These are phyloP conservation scores for Trichoderma sp. DNA, from an alignment of 2,329 filamentous ascomycete genomes.

Conservation along the genomic window DNA sequence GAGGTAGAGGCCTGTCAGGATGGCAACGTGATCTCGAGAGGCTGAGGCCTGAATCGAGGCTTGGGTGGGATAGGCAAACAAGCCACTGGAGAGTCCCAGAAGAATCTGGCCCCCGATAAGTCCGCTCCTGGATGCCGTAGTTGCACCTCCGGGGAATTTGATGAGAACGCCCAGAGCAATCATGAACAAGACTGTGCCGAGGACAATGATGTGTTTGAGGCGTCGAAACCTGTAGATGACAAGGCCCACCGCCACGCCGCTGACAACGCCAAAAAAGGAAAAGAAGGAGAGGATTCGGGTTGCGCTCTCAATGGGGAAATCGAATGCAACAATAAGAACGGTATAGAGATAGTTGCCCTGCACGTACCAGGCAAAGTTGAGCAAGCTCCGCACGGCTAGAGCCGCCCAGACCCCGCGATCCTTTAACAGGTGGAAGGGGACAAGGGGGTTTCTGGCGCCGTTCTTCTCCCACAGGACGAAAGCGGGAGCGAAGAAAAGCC, in stretches of 20 bases:
- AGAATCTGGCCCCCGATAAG: conserved; percentile 58
- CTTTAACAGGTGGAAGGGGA: conserved; percentile 58
- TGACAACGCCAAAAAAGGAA: conserved; percentile 54
- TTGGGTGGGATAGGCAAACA: conserved; percentile 51
- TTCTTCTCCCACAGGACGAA: conserved; percentile 57
- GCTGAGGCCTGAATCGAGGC: conserved; percentile 44
- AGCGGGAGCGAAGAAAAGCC: conserved; percentile 48
- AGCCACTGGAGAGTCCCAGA: conserved; percentile 58
- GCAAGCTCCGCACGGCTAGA: conserved; percentile 52
- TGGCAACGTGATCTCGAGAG: conserved; percentile 40
- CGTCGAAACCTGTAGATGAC: conserved; percentile 54
- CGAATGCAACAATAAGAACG: conserved; percentile 58
- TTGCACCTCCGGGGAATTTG: conserved; percentile 52
- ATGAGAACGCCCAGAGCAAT: conserved; percentile 59
- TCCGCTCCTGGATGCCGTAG: conserved; percentile 45
- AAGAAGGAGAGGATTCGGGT: conserved; percentile 60
- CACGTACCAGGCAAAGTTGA: conserved; percentile 57
- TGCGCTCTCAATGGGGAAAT: conserved; percentile 55
- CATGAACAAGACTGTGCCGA: conserved; percentile 57
- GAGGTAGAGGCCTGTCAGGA: conserved; percentile 42
- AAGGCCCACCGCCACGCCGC: conserved; percentile 52
- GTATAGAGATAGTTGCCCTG: conserved; percentile 63
- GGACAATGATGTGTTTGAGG: conserved; percentile 60
- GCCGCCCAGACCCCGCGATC: conserved; percentile 64
- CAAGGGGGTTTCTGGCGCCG: conserved; percentile 51